These are phyloP conservation scores for Remersonia thermophila DNA, from an alignment of 2,329 filamentous ascomycete species.

Conservation along the genomic window DNA sequence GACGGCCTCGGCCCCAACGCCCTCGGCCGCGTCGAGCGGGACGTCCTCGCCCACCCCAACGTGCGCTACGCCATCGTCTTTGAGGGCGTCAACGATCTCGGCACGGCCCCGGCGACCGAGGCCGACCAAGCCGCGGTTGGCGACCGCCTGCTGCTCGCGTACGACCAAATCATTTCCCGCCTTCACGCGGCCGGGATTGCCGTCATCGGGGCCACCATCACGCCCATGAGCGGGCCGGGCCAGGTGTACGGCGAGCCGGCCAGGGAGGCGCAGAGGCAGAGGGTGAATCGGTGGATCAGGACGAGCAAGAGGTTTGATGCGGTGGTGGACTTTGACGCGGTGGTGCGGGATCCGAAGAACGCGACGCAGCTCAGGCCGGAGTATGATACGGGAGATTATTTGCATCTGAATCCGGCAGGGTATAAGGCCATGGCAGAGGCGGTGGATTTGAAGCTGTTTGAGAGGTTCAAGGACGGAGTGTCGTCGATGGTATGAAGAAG, in stretches of 20 bases:
- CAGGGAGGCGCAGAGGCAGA: constrained; percentile 40
- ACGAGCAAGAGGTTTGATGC: constrained; percentile 42
- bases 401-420: constrained; percentile 44
- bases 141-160: constrained; percentile 39
- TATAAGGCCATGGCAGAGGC: constrained; percentile 43
- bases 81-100: constrained; percentile 55
- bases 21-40: constrained; percentile 43
- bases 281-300: constrained; percentile 48
- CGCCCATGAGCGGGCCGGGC: constrained; percentile 30
- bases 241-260: constrained; percentile 38
- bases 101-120: constrained; percentile 31
- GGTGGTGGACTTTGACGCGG: constrained; percentile 48
- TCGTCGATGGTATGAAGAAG: constrained; percentile 11
- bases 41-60: constrained; percentile 43
- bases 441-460: constrained; percentile 41
- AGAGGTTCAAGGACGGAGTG: constrained; percentile 21
- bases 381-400: constrained; percentile 46
- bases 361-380: constrained; percentile 29
- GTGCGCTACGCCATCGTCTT: constrained; percentile 46
- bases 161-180: constrained; percentile 41
- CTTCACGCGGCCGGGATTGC: constrained; percentile 40
- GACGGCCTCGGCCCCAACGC: constrained; percentile 49
- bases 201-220: constrained; percentile 43
- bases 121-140: constrained; percentile 33
- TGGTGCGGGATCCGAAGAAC: constrained; percentile 37